Percentiles rank a stretch among this genome's conserved stretches.
Evolutionary conservation across 2,329 filamentous ascomycete species (phyloP).

Genomic region (Penicillium rolfsii): DNA sequence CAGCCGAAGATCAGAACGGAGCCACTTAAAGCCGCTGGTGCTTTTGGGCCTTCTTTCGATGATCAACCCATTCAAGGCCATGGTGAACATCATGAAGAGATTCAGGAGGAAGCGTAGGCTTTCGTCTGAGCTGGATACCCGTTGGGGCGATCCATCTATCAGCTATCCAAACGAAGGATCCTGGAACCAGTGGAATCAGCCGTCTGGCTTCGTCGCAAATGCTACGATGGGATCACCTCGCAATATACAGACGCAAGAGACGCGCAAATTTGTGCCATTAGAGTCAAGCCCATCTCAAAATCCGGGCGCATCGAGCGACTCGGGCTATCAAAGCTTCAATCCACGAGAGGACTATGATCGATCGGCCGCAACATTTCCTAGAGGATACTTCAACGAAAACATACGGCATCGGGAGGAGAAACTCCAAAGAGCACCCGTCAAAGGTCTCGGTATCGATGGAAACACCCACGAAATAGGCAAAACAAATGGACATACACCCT

Average conservation of each 20-base stretch:
- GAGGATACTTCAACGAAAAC: conserved; percentile 38
- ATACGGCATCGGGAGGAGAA: conserved; percentile 30
- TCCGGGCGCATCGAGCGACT: conserved; percentile 1
- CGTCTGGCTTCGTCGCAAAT: conserved; percentile 23
- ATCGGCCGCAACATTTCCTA: conserved; percentile 24
- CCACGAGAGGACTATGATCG: conserved; percentile 1
- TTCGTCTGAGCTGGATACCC: conserved; percentile 43
- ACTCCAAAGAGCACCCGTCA: conserved; percentile 5
- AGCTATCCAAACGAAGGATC: conserved; percentile 46
- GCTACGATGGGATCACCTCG: conserved; percentile 9
- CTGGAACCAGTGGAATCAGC: conserved; percentile 46
- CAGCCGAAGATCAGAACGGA: neutral
- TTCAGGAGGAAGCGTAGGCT: conserved; percentile 40
- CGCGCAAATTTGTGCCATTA: conserved; percentile 19
- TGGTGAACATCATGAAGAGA: conserved; percentile 38
- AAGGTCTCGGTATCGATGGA: conserved; percentile 23
- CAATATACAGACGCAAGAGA: conserved; percentile 15
- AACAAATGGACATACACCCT: neutral
- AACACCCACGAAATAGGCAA: neutral
- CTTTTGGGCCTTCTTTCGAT: conserved; percentile 24
- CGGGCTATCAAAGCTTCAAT: conserved; percentile 6
- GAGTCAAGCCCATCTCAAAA: conserved; percentile 9
- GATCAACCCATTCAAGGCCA: conserved; percentile 31
- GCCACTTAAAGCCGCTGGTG: neutral
- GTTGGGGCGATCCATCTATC: conserved; percentile 48